Percentiles rank a stretch among this genome's conserved stretches.
Conservation (phyloP, 2,329 filamentous ascomycete species). For the Alternaria ventricosa region DNA sequence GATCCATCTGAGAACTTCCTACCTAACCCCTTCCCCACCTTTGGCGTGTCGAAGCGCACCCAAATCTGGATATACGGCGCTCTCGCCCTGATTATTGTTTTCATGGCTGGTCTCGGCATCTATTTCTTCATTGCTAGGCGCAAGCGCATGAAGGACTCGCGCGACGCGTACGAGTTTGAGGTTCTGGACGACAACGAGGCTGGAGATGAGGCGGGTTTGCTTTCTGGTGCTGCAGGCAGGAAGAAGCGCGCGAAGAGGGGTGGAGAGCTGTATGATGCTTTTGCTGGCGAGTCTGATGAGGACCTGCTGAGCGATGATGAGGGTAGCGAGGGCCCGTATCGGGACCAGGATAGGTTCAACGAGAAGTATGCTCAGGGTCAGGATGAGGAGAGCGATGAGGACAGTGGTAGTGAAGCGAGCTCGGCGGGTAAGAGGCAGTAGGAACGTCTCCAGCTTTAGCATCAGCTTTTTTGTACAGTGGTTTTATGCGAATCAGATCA, state of each 20-base stretch:
- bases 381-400: slow-evolving; percentile 28
- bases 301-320: slow-evolving; percentile 61
- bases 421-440: slow-evolving; percentile 37
- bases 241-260: slow-evolving; percentile 66
- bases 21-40: slow-evolving; percentile 87
- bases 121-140: slow-evolving; percentile 84
- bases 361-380: slow-evolving; percentile 41
- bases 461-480: slow-evolving; percentile 1
- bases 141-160: slow-evolving; percentile 74
- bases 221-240: slow-evolving; percentile 45
- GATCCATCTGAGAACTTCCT: slow-evolving; percentile 62
- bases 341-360: slow-evolving; percentile 39
- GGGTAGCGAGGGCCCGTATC: slow-evolving; percentile 46
- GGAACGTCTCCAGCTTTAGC: background rate
- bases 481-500: slow-evolving; percentile 11
- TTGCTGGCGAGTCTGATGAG: slow-evolving; percentile 89
- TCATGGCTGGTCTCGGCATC: slow-evolving; percentile 79
- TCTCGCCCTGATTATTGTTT: slow-evolving; percentile 80
- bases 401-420: slow-evolving; percentile 27
- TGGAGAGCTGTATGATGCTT: slow-evolving; percentile 95
- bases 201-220: slow-evolving; percentile 59
- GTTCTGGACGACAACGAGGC: slow-evolving; percentile 82
- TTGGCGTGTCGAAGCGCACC: slow-evolving; percentile 84
- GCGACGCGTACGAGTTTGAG: slow-evolving; percentile 93
- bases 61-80: slow-evolving; percentile 95